Percentiles rank a stretch among this genome's conserved stretches.
Conservation (phyloP, 805 yeast genomes). For the Ogataea nakhonphanomensis region DNA sequence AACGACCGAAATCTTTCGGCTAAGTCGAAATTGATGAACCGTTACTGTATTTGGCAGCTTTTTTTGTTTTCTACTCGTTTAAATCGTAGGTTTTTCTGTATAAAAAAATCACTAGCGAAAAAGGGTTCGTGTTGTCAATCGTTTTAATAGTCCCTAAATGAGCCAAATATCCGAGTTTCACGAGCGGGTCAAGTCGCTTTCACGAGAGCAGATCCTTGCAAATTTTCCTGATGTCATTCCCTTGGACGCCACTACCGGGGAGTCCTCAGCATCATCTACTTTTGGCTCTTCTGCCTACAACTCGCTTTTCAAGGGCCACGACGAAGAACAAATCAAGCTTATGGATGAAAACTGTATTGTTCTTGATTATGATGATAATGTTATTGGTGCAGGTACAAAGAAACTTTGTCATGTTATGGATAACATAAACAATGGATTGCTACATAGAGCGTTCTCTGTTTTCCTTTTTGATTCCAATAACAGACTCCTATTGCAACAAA, state of each 20-base stretch:
- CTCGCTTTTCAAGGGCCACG: conserved; percentile 76
- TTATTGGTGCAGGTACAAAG: conserved; percentile 92
- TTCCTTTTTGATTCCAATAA: conserved; percentile 79
- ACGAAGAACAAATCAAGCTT: conserved; percentile 86
- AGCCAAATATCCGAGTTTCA: conserved; percentile 35
- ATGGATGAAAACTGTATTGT: conserved; percentile 98
- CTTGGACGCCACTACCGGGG: conserved; percentile 55
- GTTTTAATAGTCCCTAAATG: conserved; percentile 4
- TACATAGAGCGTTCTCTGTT: conserved; percentile 97
- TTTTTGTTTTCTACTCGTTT: conserved; percentile 5
- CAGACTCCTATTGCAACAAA: conserved; percentile 82
- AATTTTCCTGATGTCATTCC: conserved; percentile 71
- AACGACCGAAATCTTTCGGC: neutral
- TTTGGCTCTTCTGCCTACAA: conserved; percentile 28
- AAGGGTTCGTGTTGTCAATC: conserved; percentile 5
- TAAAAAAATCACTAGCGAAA: conserved; percentile 2
- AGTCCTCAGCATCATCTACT: conserved; percentile 41
- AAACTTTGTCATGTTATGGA: conserved; percentile 85
- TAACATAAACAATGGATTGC: conserved; percentile 78
- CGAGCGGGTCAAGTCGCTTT: conserved; percentile 50
- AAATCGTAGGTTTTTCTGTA: conserved; percentile 1
- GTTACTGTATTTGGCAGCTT: conserved; percentile 1
- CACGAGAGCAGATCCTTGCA: conserved; percentile 46
- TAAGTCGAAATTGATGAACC: neutral
- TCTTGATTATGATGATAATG: conserved; percentile 79